Evolutionary conservation across 495 filamentous ascomycete species (phyloP), one percentile per base, ranked within the genome.

Genomic region (Bathelium albidoporum): DNA sequence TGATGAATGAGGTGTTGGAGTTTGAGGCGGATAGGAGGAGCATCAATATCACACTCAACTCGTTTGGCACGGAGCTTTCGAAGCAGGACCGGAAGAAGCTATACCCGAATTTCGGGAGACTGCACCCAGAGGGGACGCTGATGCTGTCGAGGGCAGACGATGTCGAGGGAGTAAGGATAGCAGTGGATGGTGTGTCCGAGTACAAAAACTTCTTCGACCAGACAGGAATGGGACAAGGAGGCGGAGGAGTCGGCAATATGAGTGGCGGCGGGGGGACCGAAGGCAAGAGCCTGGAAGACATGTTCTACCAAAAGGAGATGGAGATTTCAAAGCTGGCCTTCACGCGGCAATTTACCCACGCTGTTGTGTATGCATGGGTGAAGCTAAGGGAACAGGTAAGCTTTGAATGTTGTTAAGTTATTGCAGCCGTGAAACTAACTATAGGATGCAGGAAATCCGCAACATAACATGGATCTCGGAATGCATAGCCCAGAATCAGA

Each of bases 281-380:
- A 59, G 88, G 88, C 18, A 92, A 90, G 81, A 96, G 91, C 72
- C 76, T 98, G 65, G 94, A 98, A 71, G 94, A 98, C 68, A 80
- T 97, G 77, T 97, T 99, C 76, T 99, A 99, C 73, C 91, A 96
- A 75, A 96, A 94, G 78, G 94, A 99, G 78, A 97, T 97, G 95
- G 91, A 97, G 75, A 87, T 97, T 68, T 89, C 88, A 32, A 99
- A 97, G 82, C 74, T 85, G 53, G 89, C 91, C 2, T 99, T 99
- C 73, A 99, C 94, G 22, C 82, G 89, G 69, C 95, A 99, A 74
- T 99, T 99, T 73, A 95, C 93, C 24, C 91, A 88, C 67, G 89
- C 90, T 59, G 88, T 97, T 69, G 90, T 97, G 20, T 99, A 97
- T 73, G 91, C 90, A 9, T 99, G 95, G 95, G 89, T 99, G 59